These are phyloP conservation scores for Zygnema cylindricum DNA, from an alignment of 139 green algal genomes.

Conservation along the genomic window DNA sequence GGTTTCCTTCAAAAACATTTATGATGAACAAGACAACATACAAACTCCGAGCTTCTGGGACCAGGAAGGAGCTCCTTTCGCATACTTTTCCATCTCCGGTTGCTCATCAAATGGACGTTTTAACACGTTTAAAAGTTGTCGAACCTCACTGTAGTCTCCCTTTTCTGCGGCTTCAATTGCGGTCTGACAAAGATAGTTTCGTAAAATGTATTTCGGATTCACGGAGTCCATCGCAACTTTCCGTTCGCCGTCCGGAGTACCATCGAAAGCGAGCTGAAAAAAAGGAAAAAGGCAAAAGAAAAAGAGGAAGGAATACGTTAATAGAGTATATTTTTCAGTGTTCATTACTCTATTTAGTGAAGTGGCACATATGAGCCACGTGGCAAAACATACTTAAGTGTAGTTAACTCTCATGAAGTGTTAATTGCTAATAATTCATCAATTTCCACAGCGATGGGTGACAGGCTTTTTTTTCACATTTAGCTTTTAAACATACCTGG, in stretches of 20 bases:
- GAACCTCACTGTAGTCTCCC: conserved; percentile 53
- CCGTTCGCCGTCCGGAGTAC: conserved; percentile 35
- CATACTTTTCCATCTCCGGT: conserved; percentile 51
- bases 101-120: conserved; percentile 61
- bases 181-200: conserved; percentile 65
- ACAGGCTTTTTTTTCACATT: too few species aligned
- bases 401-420: too few species aligned
- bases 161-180: conserved; percentile 64
- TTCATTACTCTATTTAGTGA: too few species aligned
- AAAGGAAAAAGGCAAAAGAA: too few species aligned
- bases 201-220: conserved; percentile 64
- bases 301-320: too few species aligned
- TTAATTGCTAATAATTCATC: too few species aligned
- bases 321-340: too few species aligned
- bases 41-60: conserved; percentile 49
- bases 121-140: conserved; percentile 48
- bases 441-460: too few species aligned
- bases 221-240: conserved; percentile 55
- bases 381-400: too few species aligned
- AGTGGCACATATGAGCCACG: too few species aligned
- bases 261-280: conserved; percentile 42
- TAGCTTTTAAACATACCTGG: too few species aligned
- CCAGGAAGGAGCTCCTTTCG: conserved; percentile 31
- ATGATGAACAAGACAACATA: conserved; percentile 61
- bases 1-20: not conserved